These are phyloP conservation scores for Clavaria fumosa DNA, from an alignment of 768 basidiomycete genomes.

Conservation along the genomic window DNA sequence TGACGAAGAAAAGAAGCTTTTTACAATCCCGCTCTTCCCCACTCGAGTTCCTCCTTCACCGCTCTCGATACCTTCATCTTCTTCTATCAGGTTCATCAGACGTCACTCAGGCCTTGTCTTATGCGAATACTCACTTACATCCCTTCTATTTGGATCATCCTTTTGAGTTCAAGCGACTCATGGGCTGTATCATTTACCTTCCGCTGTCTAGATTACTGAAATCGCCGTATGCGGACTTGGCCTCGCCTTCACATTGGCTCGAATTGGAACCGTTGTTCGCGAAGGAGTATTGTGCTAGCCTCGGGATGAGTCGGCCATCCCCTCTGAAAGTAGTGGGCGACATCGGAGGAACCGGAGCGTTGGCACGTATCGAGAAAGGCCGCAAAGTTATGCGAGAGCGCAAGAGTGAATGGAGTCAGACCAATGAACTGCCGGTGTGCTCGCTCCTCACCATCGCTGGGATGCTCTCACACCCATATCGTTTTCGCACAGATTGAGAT, in stretches of 20 bases:
- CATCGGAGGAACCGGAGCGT: slow-evolving; percentile 82
- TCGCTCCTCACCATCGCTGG: neutral
- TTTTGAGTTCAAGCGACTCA: slow-evolving; percentile 51
- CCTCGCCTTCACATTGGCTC: slow-evolving; percentile 52
- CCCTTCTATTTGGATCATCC: slow-evolving; percentile 49
- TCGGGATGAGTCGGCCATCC: slow-evolving; percentile 81
- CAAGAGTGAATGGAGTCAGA: slow-evolving; percentile 85
- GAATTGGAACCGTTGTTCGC: slow-evolving; percentile 76
- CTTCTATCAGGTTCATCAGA: slow-evolving; percentile 49
- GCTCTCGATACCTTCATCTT: slow-evolving; percentile 76
- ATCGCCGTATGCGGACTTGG: slow-evolving; percentile 66
- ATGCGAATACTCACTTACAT: slow-evolving; percentile 52
- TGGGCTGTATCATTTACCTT: slow-evolving; percentile 55
- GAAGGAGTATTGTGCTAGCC: slow-evolving; percentile 73
- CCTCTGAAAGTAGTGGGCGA: slow-evolving; percentile 83
- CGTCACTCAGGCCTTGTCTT: slow-evolving; percentile 46
- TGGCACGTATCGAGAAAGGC: slow-evolving; percentile 89
- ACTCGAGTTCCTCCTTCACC: slow-evolving; percentile 81
- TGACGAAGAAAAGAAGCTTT: slow-evolving; percentile 45
- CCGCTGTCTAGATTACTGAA: slow-evolving; percentile 47
- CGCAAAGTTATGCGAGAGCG: slow-evolving; percentile 85
- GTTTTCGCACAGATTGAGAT: slow-evolving; percentile 70
- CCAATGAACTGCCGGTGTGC: slow-evolving; percentile 75
- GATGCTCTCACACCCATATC: slow-evolving; percentile 2
- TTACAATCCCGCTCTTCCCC: slow-evolving; percentile 57